Evolutionary conservation across 139 green algal species (phyloP).

Genomic region (Yamagishiella unicocca): DNA sequence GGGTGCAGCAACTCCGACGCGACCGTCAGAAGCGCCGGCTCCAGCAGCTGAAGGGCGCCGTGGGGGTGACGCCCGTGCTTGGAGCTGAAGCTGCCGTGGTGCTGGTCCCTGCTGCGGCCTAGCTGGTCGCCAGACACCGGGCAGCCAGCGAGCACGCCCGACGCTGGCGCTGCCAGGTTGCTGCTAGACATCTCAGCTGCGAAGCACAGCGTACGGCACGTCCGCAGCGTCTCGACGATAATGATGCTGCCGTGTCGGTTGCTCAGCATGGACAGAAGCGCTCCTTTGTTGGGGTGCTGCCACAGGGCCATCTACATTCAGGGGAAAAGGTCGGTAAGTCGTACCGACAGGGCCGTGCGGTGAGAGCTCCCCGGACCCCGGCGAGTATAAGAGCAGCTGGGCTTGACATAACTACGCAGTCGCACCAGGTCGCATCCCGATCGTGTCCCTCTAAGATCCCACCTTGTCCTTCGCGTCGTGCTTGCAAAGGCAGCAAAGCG

Average conservation of each 20-base stretch:
- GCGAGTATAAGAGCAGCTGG: too few species aligned
- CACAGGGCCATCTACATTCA: constrained; percentile 37
- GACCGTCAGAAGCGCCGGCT: constrained; percentile 42
- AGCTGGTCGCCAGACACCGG: background rate
- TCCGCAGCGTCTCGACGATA: constrained; percentile 32
- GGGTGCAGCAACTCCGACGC: constrained; percentile 38
- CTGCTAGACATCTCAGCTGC: background rate
- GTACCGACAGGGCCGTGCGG: too few species aligned
- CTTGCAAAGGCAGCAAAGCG: constrained; percentile 20
- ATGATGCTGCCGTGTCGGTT: background rate
- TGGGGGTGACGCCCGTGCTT: background rate
- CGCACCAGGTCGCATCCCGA: too few species aligned
- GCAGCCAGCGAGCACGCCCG: background rate
- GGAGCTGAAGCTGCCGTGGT: background rate
- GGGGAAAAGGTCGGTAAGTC: too few species aligned
- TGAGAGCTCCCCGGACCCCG: too few species aligned
- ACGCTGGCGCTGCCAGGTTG: background rate
- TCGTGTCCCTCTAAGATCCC: too few species aligned
- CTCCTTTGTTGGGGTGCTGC: constrained; percentile 44
- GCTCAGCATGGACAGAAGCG: constrained; percentile 41
- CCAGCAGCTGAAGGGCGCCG: constrained; percentile 17
- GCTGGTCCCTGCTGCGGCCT: background rate
- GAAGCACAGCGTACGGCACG: constrained; percentile 44
- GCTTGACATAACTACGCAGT: too few species aligned
- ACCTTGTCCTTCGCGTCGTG: constrained; percentile 50